phyloP scores from a whole-genome alignment of 345 rosid species.

The Salix udensis region DNA sequence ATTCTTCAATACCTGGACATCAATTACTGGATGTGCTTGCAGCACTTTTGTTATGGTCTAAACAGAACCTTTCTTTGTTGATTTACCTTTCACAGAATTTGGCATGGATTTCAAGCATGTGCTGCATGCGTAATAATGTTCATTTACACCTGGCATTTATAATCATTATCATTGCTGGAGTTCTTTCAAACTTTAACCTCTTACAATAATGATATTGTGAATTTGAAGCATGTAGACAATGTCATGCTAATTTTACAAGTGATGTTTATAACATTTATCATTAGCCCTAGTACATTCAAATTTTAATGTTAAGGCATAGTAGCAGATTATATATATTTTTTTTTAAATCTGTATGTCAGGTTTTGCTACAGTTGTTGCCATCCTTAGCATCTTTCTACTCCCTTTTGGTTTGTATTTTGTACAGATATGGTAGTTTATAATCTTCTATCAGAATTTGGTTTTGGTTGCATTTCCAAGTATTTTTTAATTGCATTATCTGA shows the following conservation, averaged over 20 bases:
- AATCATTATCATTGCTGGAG: too few species aligned
- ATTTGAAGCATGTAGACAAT: not conserved
- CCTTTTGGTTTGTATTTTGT: not conserved
- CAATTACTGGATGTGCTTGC: not conserved
- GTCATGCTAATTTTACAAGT: too few species aligned
- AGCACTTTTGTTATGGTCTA: not conserved
- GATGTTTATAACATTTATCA: not conserved
- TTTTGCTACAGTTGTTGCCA: not conserved
- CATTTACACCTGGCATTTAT: too few species aligned
- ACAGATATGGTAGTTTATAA: too few species aligned
- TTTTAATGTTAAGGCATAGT: not conserved
- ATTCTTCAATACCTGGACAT: not conserved
- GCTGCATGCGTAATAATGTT: not conserved
- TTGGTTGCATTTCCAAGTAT: too few species aligned
- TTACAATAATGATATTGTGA: not conserved
- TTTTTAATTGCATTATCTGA: too few species aligned
- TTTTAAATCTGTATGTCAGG: not conserved
- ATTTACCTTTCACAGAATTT: not conserved
- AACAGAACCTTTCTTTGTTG: not conserved
- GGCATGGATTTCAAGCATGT: conserved; percentile 3
- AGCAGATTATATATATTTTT: not conserved
- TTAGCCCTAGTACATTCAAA: not conserved
- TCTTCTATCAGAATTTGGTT: too few species aligned
- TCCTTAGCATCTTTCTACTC: not conserved
- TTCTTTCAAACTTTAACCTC: too few species aligned